Conservation (phyloP, 2,329 filamentous ascomycete genomes). For the Aureobasidium vineae region DNA sequence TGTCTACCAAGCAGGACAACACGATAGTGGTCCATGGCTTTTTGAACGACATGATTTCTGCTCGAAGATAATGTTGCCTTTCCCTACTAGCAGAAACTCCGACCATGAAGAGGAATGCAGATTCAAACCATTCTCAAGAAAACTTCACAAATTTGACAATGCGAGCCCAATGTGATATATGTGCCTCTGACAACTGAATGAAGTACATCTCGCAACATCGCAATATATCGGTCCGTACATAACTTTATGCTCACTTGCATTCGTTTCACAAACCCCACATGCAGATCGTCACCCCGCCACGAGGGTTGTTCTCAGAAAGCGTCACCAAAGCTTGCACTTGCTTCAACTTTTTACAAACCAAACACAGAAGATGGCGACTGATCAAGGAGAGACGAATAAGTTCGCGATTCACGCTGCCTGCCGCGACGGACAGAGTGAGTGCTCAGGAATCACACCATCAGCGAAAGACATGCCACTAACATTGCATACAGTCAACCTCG, state of each 20-base stretch:
- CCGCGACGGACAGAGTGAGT: constrained; percentile 76
- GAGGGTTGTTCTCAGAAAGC: not conserved
- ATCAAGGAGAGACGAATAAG: constrained; percentile 51
- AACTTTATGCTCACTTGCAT: not conserved
- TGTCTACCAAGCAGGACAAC: too few species aligned
- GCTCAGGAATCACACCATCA: constrained; percentile 1
- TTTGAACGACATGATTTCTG: too few species aligned
- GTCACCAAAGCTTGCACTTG: constrained; percentile 2
- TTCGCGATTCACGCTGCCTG: constrained; percentile 86
- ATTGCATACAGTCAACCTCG: constrained; percentile 56
- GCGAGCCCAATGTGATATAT: too few species aligned
- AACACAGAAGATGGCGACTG: constrained; percentile 14
- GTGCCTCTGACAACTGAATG: too few species aligned
- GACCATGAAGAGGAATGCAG: too few species aligned
- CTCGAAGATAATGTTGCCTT: too few species aligned
- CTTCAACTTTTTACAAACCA: not conserved
- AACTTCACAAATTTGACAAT: too few species aligned
- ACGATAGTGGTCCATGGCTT: too few species aligned
- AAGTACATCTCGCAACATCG: too few species aligned
- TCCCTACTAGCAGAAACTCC: too few species aligned
- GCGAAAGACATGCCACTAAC: constrained; percentile 26
- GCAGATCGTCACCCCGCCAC: constrained; percentile 9
- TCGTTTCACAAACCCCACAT: not conserved
- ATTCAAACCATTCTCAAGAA: too few species aligned
- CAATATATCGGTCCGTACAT: too few species aligned